phyloP scores from a whole-genome alignment of 345 rosid species.

The Streptanthus diversifolius region DNA sequence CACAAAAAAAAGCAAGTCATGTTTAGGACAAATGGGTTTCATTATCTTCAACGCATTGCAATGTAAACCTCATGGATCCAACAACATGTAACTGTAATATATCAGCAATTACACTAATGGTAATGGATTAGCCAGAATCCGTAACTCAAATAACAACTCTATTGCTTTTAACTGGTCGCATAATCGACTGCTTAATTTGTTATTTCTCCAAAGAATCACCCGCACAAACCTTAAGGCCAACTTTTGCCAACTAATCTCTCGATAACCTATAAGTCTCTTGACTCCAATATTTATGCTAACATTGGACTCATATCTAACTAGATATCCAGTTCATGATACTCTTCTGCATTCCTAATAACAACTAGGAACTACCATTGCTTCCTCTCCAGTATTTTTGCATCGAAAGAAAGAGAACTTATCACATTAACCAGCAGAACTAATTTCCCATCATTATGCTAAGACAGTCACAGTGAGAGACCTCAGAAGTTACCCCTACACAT shows the following conservation, averaged over 20 bases:
- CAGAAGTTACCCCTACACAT: not conserved
- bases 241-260: not conserved
- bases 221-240: constrained; percentile 1
- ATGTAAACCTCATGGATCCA: not conserved
- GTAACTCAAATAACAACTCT: not conserved
- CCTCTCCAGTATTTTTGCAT: not conserved
- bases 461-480: not conserved
- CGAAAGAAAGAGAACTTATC: not conserved
- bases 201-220: not conserved
- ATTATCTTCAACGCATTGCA: constrained; percentile 3
- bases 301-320: constrained; percentile 1
- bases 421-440: not conserved
- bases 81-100: not conserved
- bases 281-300: not conserved
- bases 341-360: not conserved
- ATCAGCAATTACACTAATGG: not conserved
- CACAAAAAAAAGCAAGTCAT: constrained; percentile 1
- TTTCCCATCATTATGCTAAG: not conserved
- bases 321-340: not conserved
- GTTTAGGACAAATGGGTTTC: not conserved
- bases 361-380: not conserved
- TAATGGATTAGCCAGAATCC: not conserved
- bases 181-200: not conserved
- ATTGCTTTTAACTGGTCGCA: not conserved
- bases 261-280: not conserved